Base-by-base conservation (phyloP, 768 basidiomycete genomes). In the Russula abietina region DNA sequence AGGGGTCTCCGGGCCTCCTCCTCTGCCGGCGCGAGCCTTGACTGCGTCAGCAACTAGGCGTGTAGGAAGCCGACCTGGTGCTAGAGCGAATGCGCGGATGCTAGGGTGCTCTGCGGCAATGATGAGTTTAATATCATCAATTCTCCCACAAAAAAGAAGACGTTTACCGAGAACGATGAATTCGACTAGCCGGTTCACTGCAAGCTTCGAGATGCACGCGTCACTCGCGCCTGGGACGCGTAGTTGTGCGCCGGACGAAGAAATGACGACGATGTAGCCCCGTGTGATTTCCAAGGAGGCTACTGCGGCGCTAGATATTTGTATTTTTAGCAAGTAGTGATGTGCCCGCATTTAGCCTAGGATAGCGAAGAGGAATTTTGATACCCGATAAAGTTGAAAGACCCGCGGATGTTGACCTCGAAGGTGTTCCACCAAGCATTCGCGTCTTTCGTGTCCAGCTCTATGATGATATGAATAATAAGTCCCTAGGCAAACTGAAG, bases 141-240 rank as follows among this genome's bases (percentile, higher is more conserved):
- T 5, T n/a, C 14, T 10, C 43, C 10, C 43, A 17, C n/a, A n/a
- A n/a, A n/a, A n/a, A n/a, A n/a, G n/a, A n/a, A n/a, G n/a, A n/a
- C n/a, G n/a, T n/a, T n/a, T n/a, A n/a, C n/a, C n/a, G 4, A 59
- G 50, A 3, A 16, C 33, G 19, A 63, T 19, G 26, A 63, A 63
- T 51, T 59, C 57, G 51, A 57, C 24, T 3, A 63, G 46, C 7
- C 62, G 62, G n/a, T 59, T 59, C 16, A 63, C 30, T 10, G 52
- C 52, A 19, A 46, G 46, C 32, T 63, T 63, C 1, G 43, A 53
- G 3, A 50, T 43, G 14, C 46, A 54, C 4, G 10, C 33, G n/a
- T 60, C 62, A 30, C 62, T 63, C 22, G 14, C 46, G 28, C 57
- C 57, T 5, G 57, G 57, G 17, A 52, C 22, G 22, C 49, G 55